Evolutionary conservation across 176 grass and related monocot genomes (phyloP).

Genomic region (Musa itinerans): DNA sequence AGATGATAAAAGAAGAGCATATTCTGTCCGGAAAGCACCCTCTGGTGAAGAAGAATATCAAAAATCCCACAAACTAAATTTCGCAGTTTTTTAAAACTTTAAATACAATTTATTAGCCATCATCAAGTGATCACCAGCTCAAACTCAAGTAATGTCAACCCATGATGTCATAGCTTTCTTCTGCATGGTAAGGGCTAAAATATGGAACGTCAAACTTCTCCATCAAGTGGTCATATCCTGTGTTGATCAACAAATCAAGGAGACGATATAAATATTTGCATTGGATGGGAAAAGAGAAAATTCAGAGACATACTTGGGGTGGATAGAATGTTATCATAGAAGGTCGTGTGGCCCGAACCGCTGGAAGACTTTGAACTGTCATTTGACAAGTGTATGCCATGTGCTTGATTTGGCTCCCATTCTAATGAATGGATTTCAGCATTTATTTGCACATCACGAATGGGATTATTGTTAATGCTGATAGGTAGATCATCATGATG

Average conservation of each 20-base stretch:
- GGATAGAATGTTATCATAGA: slow-evolving; percentile 18
- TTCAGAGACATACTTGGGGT: slow-evolving; percentile 44
- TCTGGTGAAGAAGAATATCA: no score
- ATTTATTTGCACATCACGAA: neutral
- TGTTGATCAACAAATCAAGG: neutral
- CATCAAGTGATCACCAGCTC: neutral
- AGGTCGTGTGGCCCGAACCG: neutral
- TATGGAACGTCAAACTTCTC: neutral
- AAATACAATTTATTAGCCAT: no score
- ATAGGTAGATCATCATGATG: neutral
- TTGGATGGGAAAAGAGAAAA: neutral
- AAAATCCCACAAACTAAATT: no score
- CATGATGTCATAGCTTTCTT: slow-evolving; percentile 5
- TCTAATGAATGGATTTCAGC: neutral
- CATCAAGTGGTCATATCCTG: neutral
- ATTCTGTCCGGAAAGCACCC: no score
- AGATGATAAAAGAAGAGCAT: no score
- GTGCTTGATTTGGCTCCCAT: neutral
- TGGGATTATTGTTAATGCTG: neutral
- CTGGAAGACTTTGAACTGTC: neutral
- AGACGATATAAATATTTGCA: neutral
- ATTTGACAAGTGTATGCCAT: neutral
- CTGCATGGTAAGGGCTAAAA: neutral
- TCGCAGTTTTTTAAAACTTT: no score
- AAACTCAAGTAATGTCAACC: slow-evolving; percentile 4